Evolutionary conservation across 2,329 filamentous ascomycete genomes (phyloP).

Genomic region (Fusarium hainanense): DNA sequence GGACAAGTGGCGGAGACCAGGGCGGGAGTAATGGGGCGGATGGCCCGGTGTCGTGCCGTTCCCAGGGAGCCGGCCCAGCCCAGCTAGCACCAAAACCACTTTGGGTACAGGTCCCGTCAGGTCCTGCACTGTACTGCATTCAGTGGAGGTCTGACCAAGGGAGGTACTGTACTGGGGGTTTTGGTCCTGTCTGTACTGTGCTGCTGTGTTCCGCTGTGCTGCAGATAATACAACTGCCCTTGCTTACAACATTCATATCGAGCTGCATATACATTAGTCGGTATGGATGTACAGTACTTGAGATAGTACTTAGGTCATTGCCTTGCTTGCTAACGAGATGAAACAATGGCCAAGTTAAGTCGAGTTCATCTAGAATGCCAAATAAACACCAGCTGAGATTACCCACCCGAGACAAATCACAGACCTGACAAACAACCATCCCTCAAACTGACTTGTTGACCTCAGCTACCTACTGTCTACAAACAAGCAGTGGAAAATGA

Average conservation of each 20-base stretch:
- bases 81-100: conserved; percentile 40
- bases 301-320: neutral
- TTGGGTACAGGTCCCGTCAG: conserved; percentile 20
- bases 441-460: neutral
- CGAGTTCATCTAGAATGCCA: neutral
- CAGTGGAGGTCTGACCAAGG: neutral
- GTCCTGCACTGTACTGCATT: conserved; percentile 15
- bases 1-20: conserved; percentile 47
- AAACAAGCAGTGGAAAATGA: neutral
- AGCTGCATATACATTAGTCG: neutral
- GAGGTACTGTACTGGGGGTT: neutral
- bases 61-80: conserved; percentile 49
- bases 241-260: neutral
- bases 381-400: neutral
- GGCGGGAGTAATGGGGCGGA: conserved; percentile 53
- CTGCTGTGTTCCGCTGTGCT: neutral
- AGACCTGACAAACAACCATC: neutral
- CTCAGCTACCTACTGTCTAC: neutral
- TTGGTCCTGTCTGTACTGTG: neutral
- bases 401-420: neutral
- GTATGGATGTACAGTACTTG: neutral
- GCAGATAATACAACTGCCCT: neutral
- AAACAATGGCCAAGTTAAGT: neutral
- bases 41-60: conserved; percentile 55
- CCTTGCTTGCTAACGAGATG: neutral